Percentiles rank a stretch among this genome's conserved stretches.
Evolutionary conservation across 371 early-diverging fungal species (phyloP).

Genomic region (Syncephalis plumigaleata): DNA sequence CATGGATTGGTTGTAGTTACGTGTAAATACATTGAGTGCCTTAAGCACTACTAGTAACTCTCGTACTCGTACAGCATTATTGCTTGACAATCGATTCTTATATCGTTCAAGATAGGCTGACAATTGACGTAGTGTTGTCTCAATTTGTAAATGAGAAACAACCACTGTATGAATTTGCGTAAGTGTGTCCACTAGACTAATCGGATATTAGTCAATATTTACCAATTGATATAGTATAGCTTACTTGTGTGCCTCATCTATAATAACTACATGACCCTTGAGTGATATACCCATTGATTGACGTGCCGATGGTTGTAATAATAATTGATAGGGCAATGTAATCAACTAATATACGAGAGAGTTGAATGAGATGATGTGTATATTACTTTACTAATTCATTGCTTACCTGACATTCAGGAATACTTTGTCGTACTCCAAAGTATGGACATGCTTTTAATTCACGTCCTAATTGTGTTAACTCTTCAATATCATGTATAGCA

Average conservation of each 20-base stretch:
- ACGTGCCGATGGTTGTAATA: constrained; percentile 54
- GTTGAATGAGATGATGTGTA: constrained; percentile 12
- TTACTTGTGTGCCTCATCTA: constrained; percentile 83
- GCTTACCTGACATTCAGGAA: constrained; percentile 17
- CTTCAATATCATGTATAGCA: constrained; percentile 69
- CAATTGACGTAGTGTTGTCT: too few species aligned
- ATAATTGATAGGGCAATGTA: constrained; percentile 71
- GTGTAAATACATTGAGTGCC: constrained; percentile 7
- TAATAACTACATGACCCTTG: constrained; percentile 52
- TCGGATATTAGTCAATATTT: neutral
- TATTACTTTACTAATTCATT: constrained; percentile 1
- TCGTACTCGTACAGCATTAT: constrained; percentile 58
- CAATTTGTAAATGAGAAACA: too few species aligned
- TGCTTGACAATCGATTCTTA: constrained; percentile 42
- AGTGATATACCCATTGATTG: constrained; percentile 60
- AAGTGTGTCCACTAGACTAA: constrained; percentile 42
- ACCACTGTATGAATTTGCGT: constrained; percentile 24
- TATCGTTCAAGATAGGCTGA: constrained; percentile 45
- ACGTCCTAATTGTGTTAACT: constrained; percentile 48
- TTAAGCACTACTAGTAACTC: constrained; percentile 35
- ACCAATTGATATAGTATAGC: neutral
- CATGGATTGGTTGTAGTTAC: too few species aligned
- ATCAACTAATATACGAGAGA: constrained; percentile 50
- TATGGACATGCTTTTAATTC: constrained; percentile 65
- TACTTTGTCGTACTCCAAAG: constrained; percentile 53